Conservation (phyloP, 2,329 filamentous ascomycete species). For the Trichoderma guizhouense region DNA sequence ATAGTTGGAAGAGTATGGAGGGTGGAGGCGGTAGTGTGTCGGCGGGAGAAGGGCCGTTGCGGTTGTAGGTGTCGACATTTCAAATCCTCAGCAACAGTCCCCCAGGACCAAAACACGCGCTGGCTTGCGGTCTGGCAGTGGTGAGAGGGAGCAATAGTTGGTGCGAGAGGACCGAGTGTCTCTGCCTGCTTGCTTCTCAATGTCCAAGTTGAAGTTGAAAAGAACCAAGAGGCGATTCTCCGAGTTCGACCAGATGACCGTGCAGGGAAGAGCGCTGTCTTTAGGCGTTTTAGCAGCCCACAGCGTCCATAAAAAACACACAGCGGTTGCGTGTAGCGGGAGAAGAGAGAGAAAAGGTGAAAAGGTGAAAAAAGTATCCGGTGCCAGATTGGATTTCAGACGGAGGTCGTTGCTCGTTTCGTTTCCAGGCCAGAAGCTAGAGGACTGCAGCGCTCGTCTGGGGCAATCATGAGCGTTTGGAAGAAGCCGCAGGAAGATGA, state of each 20-base stretch:
- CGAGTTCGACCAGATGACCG: neutral
- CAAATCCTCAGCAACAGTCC: neutral
- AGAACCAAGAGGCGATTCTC: neutral
- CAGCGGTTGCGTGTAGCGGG: neutral
- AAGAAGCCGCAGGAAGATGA: neutral
- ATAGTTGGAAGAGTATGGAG: constrained; percentile 46
- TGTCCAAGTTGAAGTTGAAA: neutral
- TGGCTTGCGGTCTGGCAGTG: neutral
- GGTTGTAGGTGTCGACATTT: constrained; percentile 79
- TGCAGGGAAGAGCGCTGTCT: neutral
- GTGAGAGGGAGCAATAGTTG: neutral
- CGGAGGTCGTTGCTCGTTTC: neutral
- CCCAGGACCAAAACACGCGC: neutral
- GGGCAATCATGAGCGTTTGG: neutral
- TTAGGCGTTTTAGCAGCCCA: constrained; percentile 16
- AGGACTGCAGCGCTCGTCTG: neutral
- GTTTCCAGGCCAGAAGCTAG: neutral
- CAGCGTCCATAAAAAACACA: neutral
- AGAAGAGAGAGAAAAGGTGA: neutral
- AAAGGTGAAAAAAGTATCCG: neutral
- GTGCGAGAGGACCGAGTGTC: neutral
- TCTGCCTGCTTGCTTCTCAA: neutral
- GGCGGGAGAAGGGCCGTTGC: constrained; percentile 48
- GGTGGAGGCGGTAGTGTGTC: constrained; percentile 65
- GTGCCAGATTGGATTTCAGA: neutral